A percentile compares a stretch with the other conserved stretches of the same genome.
phyloP scores from a whole-genome alignment of 2,329 filamentous ascomycete genomes.

The Cordyceps cicadae region DNA sequence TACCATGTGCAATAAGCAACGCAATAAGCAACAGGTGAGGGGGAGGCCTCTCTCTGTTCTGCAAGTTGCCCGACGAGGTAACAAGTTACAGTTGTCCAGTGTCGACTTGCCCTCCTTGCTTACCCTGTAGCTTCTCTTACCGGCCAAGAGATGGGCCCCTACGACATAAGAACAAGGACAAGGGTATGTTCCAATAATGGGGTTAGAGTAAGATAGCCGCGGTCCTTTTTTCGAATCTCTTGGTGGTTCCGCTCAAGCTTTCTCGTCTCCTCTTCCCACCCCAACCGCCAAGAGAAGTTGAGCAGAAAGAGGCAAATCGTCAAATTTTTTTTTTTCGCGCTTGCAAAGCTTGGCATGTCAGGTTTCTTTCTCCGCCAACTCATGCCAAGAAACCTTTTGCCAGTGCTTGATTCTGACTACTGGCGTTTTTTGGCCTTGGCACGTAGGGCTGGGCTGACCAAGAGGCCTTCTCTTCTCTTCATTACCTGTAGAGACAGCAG shows the following conservation, averaged over 20 bases:
- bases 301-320: neutral
- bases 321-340: neutral
- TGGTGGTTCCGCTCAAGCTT: neutral
- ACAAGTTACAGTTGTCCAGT: too few relatives aligned
- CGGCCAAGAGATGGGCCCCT: too few relatives aligned
- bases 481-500: too few relatives aligned
- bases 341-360: conserved; percentile 4
- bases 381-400: neutral
- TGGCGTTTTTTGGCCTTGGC: too few relatives aligned
- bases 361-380: neutral
- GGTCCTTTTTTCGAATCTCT: too few relatives aligned
- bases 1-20: conserved; percentile 2
- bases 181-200: neutral
- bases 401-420: neutral
- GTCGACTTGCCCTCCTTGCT: too few relatives aligned
- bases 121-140: too few relatives aligned
- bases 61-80: neutral
- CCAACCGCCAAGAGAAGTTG: neutral
- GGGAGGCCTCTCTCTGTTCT: too few relatives aligned
- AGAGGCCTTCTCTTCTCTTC: neutral
- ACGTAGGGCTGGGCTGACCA: neutral
- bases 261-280: neutral
- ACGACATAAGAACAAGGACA: neutral
- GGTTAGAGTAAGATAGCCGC: too few relatives aligned
- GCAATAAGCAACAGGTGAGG: neutral